Base-by-base conservation (phyloP, 768 basidiomycete species). In the Leccinellum luteum region DNA sequence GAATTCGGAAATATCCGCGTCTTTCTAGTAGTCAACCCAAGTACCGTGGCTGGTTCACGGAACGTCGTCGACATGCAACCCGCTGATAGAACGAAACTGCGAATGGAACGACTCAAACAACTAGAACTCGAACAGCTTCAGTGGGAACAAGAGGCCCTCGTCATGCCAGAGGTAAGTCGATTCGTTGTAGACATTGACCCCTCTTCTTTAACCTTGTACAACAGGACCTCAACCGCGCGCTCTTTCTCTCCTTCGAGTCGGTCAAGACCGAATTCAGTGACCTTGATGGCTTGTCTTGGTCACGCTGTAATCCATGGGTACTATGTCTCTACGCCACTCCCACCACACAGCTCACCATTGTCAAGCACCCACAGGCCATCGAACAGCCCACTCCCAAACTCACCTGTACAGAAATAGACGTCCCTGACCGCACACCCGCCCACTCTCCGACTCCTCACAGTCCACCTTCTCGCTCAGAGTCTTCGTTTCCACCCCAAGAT, bases 251-350 rank as follows among this genome's bases (percentile, higher is more conserved):
- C 1, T 86, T 86, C 62, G 73, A 66, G 21, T 75, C 76, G 5
- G 84, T 85, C 32, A 85, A 86, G 59, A 79, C 79, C 8, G 84
- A 86, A 60, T 86, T 85, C 63, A 75, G 76, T 55, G 85, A 86
- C 67, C 76, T 86, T 15, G 85, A 86, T 54, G 85, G 85, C 0
- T 69, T 83, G 34, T 75, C 78, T 35, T 83, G 83, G 84, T 68
- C 77, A 17, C 73, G 72, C 47, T 69, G 67, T 62, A 21, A 71
- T 38, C 57, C 67, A 6, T 65, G 64, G 64, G 71, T 73, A n/a
- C n/a, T n/a, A 48, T 5, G 67, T 63, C 21, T 34, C 21, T 21
- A 23, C 44, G 25, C 41, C 9, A 8, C 38, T 5, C 54, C 50
- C 32, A 54, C 19, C 28, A 6, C 28, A 6, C 35, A 38, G 4